A percentile compares a stretch with the other conserved stretches of the same genome.
Evolutionary conservation across 106 monocot species (phyloP).

Genomic region (Dendrobium officinale): DNA sequence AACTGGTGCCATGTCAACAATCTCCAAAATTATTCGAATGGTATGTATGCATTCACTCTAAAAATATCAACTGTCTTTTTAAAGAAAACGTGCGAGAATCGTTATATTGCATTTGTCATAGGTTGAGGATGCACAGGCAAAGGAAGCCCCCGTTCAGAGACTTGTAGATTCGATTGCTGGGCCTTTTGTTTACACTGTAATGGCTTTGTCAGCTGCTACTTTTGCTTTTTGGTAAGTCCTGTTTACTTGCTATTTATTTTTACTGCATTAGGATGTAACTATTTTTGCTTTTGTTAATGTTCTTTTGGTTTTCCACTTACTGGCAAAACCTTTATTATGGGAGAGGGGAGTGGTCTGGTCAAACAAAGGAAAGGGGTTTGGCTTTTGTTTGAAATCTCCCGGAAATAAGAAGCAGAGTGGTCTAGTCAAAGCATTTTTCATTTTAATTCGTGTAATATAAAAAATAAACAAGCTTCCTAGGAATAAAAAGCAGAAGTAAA

Average conservation of each 20-base stretch:
- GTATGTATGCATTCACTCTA: slow-evolving; percentile 23
- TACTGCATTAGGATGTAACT: background rate
- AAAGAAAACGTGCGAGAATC: slow-evolving; percentile 4
- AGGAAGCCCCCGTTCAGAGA: slow-evolving; percentile 93
- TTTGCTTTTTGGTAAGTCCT: slow-evolving; percentile 81
- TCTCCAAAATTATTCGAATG: slow-evolving; percentile 97
- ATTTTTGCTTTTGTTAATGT: background rate
- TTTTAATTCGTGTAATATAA: too few relatives aligned
- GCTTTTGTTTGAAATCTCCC: background rate
- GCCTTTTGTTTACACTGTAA: slow-evolving; percentile 94
- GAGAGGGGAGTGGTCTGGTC: background rate
- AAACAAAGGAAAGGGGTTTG: background rate
- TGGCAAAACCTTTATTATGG: background rate
- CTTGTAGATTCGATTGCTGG: slow-evolving; percentile 98
- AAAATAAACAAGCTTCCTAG: too few relatives aligned
- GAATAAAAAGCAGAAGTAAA: too few relatives aligned
- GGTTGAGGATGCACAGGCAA: slow-evolving; percentile 98
- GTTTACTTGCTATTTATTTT: background rate
- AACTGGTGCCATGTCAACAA: slow-evolving; percentile 88
- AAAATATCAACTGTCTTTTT: background rate
- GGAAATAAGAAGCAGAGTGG: too few relatives aligned
- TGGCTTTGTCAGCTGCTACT: slow-evolving; percentile 77
- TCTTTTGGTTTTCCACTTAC: background rate
- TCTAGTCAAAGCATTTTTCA: too few relatives aligned
- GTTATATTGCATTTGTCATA: slow-evolving; percentile 17